A percentile compares a stretch with the other conserved stretches of the same genome.
phyloP scores from a whole-genome alignment of 768 basidiomycete genomes.

The Mycena haematopus region DNA sequence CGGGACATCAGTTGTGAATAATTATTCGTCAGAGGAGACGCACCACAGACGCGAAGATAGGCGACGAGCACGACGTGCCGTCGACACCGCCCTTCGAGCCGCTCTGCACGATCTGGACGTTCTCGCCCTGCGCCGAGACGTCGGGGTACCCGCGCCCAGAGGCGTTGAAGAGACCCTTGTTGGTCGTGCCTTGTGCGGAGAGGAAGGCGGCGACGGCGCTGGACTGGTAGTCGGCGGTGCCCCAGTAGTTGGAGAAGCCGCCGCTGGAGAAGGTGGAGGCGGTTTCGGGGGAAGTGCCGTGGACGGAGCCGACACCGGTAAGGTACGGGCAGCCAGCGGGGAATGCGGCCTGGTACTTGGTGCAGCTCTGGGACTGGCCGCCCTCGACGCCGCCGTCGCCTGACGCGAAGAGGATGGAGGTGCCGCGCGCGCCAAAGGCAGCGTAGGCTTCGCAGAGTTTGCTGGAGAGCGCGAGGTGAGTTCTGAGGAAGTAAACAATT shows the following conservation, averaged over 20 bases:
- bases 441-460: slow-evolving; percentile 42
- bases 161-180: slow-evolving; percentile 38
- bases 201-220: slow-evolving; percentile 36
- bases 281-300: slow-evolving; percentile 21
- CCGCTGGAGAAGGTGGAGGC: slow-evolving; percentile 26
- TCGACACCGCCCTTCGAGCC: slow-evolving; percentile 16
- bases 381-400: slow-evolving; percentile 53
- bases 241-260: slow-evolving; percentile 27
- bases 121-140: slow-evolving; percentile 26
- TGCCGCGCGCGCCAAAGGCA: slow-evolving; percentile 53
- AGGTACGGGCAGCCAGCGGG: slow-evolving; percentile 28
- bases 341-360: slow-evolving; percentile 25
- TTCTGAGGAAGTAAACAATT: too few relatives aligned
- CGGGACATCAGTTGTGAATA: background rate
- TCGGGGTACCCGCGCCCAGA: slow-evolving; percentile 44
- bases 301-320: slow-evolving; percentile 23
- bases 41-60: slow-evolving; percentile 18
- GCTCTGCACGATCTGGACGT: slow-evolving; percentile 23
- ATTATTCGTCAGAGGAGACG: background rate
- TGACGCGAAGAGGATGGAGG: slow-evolving; percentile 49
- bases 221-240: slow-evolving; percentile 34
- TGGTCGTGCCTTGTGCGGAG: slow-evolving; percentile 27
- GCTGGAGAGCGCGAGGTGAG: background rate
- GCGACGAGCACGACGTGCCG: slow-evolving; percentile 26
- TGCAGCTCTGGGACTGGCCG: slow-evolving; percentile 23